Conservation (phyloP, 1,284 basidiomycete species). For the Ustilago sp. region DNA sequence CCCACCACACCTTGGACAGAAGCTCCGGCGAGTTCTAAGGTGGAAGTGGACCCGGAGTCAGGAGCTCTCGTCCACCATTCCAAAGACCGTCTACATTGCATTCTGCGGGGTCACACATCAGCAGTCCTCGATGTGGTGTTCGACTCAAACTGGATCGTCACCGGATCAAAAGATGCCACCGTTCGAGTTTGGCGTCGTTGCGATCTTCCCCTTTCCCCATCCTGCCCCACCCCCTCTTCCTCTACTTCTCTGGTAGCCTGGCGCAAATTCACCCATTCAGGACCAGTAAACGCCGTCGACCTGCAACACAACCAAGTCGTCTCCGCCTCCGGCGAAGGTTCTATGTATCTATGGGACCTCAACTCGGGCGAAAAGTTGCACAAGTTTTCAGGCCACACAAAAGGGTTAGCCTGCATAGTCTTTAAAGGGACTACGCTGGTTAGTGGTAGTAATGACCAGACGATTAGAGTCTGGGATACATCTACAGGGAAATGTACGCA, state of each 20-base stretch:
- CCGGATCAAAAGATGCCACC: constrained; percentile 54
- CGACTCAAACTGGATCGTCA: constrained; percentile 52
- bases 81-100: constrained; percentile 22
- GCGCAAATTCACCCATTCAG: constrained; percentile 33
- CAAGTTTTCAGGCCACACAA: constrained; percentile 46
- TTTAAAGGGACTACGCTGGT: constrained; percentile 46
- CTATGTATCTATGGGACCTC: constrained; percentile 55
- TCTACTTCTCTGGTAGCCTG: constrained; percentile 3
- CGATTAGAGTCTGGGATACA: constrained; percentile 60
- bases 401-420: constrained; percentile 57
- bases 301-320: constrained; percentile 44
- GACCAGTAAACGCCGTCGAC: constrained; percentile 51
- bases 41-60: constrained; percentile 12
- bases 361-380: constrained; percentile 39
- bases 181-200: constrained; percentile 56
- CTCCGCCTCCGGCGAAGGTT: constrained; percentile 56
- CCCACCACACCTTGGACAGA: background rate
- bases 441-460: constrained; percentile 57
- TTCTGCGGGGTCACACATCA: constrained; percentile 42
- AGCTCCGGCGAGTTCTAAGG: too few species aligned
- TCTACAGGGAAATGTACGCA: constrained; percentile 37
- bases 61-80: constrained; percentile 25
- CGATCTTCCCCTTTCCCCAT: constrained; percentile 14
- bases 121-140: constrained; percentile 54
- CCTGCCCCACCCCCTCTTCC: constrained; percentile 1